These are phyloP conservation scores for Alternaria solani DNA, from an alignment of 2,329 filamentous ascomycete genomes.

Conservation along the genomic window DNA sequence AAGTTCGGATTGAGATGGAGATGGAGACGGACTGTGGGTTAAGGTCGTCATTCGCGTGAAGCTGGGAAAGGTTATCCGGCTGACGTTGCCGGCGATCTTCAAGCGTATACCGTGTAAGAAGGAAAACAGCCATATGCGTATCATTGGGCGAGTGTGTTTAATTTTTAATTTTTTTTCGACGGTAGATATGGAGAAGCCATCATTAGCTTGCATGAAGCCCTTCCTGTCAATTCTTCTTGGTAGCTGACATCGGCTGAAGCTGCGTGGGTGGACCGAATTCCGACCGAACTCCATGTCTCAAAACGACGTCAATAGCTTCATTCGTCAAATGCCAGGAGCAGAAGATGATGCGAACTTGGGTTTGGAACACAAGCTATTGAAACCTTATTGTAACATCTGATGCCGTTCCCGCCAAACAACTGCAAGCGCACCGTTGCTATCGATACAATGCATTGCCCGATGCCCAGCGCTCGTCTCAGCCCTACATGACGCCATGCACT, in stretches of 20 bases:
- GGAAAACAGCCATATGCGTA: neutral
- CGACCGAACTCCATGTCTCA: neutral
- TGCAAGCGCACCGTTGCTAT: constrained; percentile 5
- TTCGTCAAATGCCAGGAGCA: neutral
- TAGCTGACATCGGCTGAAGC: neutral
- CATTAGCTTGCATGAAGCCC: neutral
- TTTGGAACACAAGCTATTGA: neutral
- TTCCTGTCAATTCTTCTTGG: neutral
- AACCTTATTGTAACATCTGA: neutral
- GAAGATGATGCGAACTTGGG: neutral
- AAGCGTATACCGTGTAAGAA: neutral
- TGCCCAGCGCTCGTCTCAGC: constrained; percentile 7
- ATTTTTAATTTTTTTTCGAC: neutral
- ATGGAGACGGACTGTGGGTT: neutral
- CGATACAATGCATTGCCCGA: constrained; percentile 2
- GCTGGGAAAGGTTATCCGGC: neutral
- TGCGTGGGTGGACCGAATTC: neutral
- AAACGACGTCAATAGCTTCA: constrained; percentile 1
- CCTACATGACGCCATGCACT: constrained; percentile 13
- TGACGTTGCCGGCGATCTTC: neutral
- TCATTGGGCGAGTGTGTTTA: neutral
- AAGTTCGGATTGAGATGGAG: neutral
- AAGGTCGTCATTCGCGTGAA: constrained; percentile 1
- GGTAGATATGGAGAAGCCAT: neutral
- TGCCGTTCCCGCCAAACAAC: neutral